A percentile compares a stretch with the other conserved stretches of the same genome.
Evolutionary conservation across 2,329 filamentous ascomycete genomes (phyloP).

Genomic region (Fusarium chaquense): DNA sequence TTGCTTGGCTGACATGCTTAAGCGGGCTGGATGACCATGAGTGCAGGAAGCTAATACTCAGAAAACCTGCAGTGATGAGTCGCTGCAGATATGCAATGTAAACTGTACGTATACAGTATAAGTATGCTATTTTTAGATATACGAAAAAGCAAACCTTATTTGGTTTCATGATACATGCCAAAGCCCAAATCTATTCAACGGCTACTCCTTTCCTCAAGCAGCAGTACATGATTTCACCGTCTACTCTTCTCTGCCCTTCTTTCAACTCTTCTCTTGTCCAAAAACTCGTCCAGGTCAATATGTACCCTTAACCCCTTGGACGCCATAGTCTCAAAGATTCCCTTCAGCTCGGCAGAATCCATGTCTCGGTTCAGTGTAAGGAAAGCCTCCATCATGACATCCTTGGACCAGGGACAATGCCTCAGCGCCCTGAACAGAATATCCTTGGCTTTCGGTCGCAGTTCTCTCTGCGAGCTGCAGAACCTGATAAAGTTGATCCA

Average conservation of each 20-base stretch:
- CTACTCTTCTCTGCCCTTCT: slow-evolving; percentile 21
- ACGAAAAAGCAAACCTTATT: neutral
- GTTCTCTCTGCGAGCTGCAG: slow-evolving; percentile 54
- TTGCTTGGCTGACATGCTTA: slow-evolving; percentile 1
- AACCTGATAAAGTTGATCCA: slow-evolving; percentile 66
- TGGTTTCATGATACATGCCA: neutral
- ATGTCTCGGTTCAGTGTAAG: slow-evolving; percentile 57
- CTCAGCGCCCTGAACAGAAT: slow-evolving; percentile 62
- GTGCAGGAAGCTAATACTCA: neutral
- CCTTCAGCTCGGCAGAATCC: slow-evolving; percentile 61
- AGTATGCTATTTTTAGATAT: slow-evolving; percentile 4
- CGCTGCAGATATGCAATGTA: neutral
- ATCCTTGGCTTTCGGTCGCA: slow-evolving; percentile 58
- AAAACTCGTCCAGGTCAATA: slow-evolving; percentile 64
- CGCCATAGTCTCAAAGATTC: slow-evolving; percentile 61
- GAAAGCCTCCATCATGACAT: slow-evolving; percentile 65
- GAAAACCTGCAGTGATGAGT: neutral
- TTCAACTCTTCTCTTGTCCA: slow-evolving; percentile 51
- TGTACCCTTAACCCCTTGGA: slow-evolving; percentile 64
- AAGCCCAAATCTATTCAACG: neutral
- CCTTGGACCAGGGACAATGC: slow-evolving; percentile 64
- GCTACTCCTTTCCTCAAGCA: neutral
- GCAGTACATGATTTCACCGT: neutral
- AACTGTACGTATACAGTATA: neutral
- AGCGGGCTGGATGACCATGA: neutral